Evolutionary conservation across 768 basidiomycete genomes (phyloP).

Genomic region (Calvatia gigantea): DNA sequence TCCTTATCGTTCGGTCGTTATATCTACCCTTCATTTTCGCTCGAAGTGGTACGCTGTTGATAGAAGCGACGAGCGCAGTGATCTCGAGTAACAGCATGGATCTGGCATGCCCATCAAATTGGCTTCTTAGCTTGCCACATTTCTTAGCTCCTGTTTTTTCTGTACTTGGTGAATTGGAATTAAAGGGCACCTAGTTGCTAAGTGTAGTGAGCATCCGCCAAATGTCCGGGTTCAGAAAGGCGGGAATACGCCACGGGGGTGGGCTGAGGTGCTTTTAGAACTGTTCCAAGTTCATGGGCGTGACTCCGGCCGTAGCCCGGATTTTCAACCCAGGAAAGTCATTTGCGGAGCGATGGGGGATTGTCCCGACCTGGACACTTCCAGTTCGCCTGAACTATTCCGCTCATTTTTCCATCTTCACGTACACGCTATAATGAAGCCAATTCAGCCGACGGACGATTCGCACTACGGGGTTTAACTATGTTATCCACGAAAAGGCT

Average conservation of each 20-base stretch:
- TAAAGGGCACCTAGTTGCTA: not conserved
- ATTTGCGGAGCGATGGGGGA: not conserved
- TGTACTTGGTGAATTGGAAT: not conserved
- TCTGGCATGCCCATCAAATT: not conserved
- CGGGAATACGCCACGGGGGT: not conserved
- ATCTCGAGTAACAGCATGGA: conserved; percentile 1
- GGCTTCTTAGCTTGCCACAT: not conserved
- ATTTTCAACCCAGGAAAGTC: not conserved
- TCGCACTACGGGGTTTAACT: not conserved
- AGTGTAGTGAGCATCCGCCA: not conserved
- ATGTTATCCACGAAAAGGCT: not conserved
- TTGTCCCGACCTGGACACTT: not conserved
- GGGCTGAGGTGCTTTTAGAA: not conserved
- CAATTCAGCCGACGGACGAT: not conserved
- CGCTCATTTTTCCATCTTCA: not conserved
- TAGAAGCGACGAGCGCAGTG: no score
- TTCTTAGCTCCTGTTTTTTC: conserved; percentile 1
- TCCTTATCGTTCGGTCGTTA: not conserved
- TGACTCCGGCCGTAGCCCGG: not conserved
- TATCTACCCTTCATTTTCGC: not conserved
- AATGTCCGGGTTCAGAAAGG: not conserved
- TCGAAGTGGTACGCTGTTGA: no score
- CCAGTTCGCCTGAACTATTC: not conserved
- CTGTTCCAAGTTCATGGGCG: not conserved
- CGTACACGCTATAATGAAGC: not conserved